phyloP scores from a whole-genome alignment of 129 eudicot species.

The Gnaphalium uliginosum region DNA sequence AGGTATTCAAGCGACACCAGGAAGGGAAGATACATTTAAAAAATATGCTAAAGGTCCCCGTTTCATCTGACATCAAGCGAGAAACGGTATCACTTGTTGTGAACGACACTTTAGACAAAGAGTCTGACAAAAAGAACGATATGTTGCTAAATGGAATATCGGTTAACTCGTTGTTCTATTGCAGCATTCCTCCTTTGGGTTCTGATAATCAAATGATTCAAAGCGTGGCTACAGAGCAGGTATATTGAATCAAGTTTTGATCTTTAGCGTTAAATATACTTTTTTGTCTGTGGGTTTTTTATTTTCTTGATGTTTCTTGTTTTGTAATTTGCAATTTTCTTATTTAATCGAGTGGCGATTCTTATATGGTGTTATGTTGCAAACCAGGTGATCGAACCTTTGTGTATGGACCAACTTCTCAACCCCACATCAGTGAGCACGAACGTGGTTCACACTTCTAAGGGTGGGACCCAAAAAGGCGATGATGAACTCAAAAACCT shows the following conservation, averaged over 20 bases:
- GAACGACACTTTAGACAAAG: neutral
- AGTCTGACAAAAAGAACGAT: constrained; percentile 19
- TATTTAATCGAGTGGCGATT: neutral
- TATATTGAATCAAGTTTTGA: constrained; percentile 7
- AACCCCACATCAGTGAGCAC: constrained; percentile 2
- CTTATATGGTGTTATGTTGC: constrained; percentile 16
- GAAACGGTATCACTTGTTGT: too few relatives aligned
- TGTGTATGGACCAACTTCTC: neutral
- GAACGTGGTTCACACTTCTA: constrained; percentile 5
- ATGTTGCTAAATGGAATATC: constrained; percentile 1
- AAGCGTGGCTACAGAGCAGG: constrained; percentile 18
- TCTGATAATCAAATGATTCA: neutral
- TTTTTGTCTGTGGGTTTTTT: neutral
- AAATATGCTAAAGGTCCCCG: constrained; percentile 2
- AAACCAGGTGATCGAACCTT: constrained; percentile 17
- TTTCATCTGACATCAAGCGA: too few relatives aligned
- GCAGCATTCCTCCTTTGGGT: constrained; percentile 20
- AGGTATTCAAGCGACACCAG: neutral
- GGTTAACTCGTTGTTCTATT: neutral
- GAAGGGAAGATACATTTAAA: constrained; percentile 25
- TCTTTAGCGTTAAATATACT: neutral
- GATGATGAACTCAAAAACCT: neutral
- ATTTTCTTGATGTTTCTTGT: neutral
- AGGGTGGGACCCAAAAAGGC: neutral
- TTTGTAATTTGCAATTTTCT: neutral